Evolutionary conservation across 257 asterid genomes (phyloP).

Genomic region (Solanum chaucha): DNA sequence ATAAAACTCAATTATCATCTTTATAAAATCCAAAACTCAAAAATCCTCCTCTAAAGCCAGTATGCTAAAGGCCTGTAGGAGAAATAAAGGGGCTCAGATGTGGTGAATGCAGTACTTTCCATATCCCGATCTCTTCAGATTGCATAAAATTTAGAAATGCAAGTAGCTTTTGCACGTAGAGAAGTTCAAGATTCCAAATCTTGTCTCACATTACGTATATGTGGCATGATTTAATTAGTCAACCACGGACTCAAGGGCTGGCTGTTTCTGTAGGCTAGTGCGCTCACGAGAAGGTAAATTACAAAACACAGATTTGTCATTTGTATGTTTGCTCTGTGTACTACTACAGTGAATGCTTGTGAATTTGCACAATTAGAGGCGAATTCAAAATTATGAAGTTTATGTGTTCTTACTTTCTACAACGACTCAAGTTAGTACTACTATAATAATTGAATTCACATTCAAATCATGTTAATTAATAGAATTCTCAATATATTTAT

Average conservation of each 20-base stretch:
- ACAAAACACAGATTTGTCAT: neutral
- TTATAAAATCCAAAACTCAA: neutral
- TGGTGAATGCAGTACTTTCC: neutral
- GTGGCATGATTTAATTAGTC: neutral
- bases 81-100: neutral
- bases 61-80: neutral
- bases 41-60: neutral
- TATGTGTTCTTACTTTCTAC: neutral
- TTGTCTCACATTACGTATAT: neutral
- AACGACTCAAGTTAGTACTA: neutral
- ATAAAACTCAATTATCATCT: neutral
- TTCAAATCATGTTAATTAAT: neutral
- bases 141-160: neutral
- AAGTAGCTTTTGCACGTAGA: neutral
- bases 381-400: neutral
- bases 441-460: neutral
- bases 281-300: neutral
- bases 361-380: neutral
- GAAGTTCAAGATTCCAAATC: neutral
- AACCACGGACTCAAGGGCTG: neutral
- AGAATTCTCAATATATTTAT: too few species aligned
- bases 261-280: neutral
- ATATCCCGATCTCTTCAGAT: neutral
- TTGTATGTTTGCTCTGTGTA: neutral
- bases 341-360: neutral